Base-by-base conservation (phyloP, 169 alveolate species). In the Theileria parva region DNA sequence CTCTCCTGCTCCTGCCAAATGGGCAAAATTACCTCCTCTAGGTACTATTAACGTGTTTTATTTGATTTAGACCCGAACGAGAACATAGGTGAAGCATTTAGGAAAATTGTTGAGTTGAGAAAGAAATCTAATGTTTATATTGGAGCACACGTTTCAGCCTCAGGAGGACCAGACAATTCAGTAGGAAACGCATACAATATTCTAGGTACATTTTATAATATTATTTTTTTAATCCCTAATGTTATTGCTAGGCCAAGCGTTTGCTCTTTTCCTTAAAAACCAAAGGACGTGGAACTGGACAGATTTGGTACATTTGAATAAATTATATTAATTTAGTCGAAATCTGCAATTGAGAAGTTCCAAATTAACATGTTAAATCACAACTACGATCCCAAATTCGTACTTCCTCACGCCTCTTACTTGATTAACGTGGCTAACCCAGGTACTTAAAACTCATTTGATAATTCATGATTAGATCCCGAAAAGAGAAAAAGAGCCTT, bases 91-190 rank as follows among this genome's bases (percentile, higher is more conserved):
- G 86, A 66, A 2, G 89, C 87, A 7, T 83, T 74, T 55, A 68
- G 61, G 13, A 77, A 74, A 34, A 44, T 83, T 11, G 81, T 57
- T 9, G 67, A 70, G 15, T 69, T 60, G 37, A 60, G 86, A 53
- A 39, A 72, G 55, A 68, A 37, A 15, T 83, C 93, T n/a, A 80
- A 89, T 53, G 87, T 91, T 19, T 88, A 89, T 76, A 84, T 95
- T 15, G 97, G 97, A 19, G 97, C 97, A 17, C 97, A 95, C 68
- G 91, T 95, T 30, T 92, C 96, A 7, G 96, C 97, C 1, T 83
- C 96, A 27, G 97, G 97, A 8, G 97, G 97, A 55, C 94, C 89
- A 21, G 96, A 95, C 53, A 80, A 88, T 68, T 88, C 96, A 1
- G 94, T 92, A 7, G 55, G 71, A 2, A 93, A 93, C 74, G 89